A percentile compares a stretch with the other conserved stretches of the same genome.
phyloP scores from a whole-genome alignment of 2,329 filamentous ascomycete species.

The Drechslerella stenobrocha region DNA sequence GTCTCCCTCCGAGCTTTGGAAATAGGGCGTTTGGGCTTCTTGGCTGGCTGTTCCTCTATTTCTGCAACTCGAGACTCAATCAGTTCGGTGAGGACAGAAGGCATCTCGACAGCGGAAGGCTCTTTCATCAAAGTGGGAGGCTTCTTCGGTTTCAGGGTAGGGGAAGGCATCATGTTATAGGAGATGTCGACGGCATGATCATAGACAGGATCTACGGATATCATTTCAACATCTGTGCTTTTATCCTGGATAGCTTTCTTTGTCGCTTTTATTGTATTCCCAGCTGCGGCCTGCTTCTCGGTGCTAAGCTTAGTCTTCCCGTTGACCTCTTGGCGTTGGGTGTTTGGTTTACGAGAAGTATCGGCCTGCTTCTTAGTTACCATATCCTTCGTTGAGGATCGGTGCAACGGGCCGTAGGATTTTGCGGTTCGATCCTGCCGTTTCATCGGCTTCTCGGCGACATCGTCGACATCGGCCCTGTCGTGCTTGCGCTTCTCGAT shows the following conservation, averaged over 20 bases:
- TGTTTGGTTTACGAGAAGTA: slow-evolving; percentile 6
- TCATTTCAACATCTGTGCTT: slow-evolving; percentile 7
- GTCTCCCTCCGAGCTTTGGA: slow-evolving; percentile 4
- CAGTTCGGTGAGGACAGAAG: slow-evolving; percentile 25
- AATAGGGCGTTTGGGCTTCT: slow-evolving; percentile 17
- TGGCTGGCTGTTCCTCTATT: slow-evolving; percentile 28
- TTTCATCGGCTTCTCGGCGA: slow-evolving; percentile 11
- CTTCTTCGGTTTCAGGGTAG: slow-evolving; percentile 9
- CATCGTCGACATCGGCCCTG: slow-evolving; percentile 12
- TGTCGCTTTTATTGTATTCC: too few relatives aligned
- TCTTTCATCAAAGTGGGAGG: slow-evolving; percentile 17
- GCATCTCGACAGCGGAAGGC: slow-evolving; percentile 39
- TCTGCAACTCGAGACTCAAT: slow-evolving; percentile 40
- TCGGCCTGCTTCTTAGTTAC: not conserved
- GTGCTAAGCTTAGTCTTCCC: not conserved
- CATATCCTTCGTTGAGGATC: slow-evolving; percentile 6
- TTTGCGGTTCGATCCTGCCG: slow-evolving; percentile 30
- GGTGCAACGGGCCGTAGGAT: slow-evolving; percentile 1
- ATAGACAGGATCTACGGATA: slow-evolving; percentile 12
- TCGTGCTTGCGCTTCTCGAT: slow-evolving; percentile 24
- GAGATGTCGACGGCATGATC: slow-evolving; percentile 40
- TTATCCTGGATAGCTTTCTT: not conserved
- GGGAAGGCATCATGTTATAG: slow-evolving; percentile 22
- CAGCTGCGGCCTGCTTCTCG: not conserved
- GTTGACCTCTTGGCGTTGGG: not conserved